phyloP scores from a whole-genome alignment of 2,329 filamentous ascomycete genomes.

The Gaeumannomyces sp. region DNA sequence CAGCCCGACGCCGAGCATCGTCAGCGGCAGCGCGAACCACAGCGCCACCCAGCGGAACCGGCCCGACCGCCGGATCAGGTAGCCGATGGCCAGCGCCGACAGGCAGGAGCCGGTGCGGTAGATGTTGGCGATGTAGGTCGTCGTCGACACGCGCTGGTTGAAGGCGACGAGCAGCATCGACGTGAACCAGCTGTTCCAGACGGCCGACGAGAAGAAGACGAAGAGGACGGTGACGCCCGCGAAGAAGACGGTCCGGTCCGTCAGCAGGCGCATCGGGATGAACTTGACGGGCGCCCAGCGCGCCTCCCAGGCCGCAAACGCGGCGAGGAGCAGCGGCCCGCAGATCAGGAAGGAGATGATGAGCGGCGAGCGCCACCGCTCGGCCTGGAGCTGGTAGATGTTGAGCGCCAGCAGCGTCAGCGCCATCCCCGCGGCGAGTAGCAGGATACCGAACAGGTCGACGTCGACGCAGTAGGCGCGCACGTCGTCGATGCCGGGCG shows the following conservation, averaged over 20 bases:
- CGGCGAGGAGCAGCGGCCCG: slow-evolving; percentile 2
- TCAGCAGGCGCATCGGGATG: slow-evolving; percentile 29
- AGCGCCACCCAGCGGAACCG: slow-evolving; percentile 34
- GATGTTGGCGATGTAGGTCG: slow-evolving; percentile 33
- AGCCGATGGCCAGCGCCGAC: slow-evolving; percentile 24
- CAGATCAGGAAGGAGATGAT: slow-evolving; percentile 4
- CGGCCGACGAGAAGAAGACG: slow-evolving; percentile 28
- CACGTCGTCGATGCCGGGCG: slow-evolving; percentile 19
- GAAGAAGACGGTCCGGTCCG: slow-evolving; percentile 32
- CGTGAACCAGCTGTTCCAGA: slow-evolving; percentile 34
- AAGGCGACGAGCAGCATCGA: slow-evolving; percentile 35
- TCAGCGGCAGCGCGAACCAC: slow-evolving; percentile 45
- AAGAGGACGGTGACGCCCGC: slow-evolving; percentile 31
- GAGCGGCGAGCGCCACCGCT: slow-evolving; percentile 34
- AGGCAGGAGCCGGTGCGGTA: slow-evolving; percentile 32
- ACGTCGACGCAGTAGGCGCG: slow-evolving; percentile 31
- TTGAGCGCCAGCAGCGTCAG: slow-evolving; percentile 42
- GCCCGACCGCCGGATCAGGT: slow-evolving; percentile 23
- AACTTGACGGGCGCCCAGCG: slow-evolving; percentile 34
- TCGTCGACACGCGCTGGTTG: slow-evolving; percentile 27
- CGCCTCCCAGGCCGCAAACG: slow-evolving; percentile 27
- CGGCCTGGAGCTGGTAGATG: slow-evolving; percentile 33
- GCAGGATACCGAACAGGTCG: slow-evolving; percentile 35
- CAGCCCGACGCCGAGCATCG: slow-evolving; percentile 48
- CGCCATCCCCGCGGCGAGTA: slow-evolving; percentile 42